Base-by-base conservation (phyloP, 192 early-diverging fungal genomes). In the Coemansia sp. region DNA sequence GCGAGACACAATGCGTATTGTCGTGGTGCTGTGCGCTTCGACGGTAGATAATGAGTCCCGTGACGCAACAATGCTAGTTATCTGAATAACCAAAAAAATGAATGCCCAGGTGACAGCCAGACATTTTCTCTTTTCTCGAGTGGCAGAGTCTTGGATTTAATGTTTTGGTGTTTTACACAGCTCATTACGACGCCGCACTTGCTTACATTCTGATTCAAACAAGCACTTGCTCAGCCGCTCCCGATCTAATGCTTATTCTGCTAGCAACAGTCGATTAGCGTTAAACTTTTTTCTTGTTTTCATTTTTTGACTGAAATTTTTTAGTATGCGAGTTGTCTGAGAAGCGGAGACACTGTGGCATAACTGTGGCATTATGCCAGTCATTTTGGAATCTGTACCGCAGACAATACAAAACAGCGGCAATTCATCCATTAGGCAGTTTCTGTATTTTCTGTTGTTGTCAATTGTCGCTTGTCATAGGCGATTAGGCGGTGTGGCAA, bases 171-270 rank as follows among this genome's bases (percentile, higher is more conserved):
- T 37, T 56, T 56, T 20, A 37, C 19, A 12, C 29, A 37, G 54
- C 37, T 56, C 54, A 56, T 56, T 56, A 56, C 29, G 29, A 37
- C 54, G 54, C 54, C 54, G 54, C 54, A 56, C n/a, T 8, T 10
- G 18, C 35, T 56, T 56, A 55, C 18, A 29, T 27, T 23, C n/a
- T 27, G 24, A 35, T 16, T 56, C 29, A 56, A 56, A 10, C 35
- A 37, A 56, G 19, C 18, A 13, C 18, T 32, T 37, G 18, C 48
- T 49, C 48, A 56, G 54, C 54, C 54, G 22, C 52, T 18, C 35
- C 20, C 54, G 54, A 56, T 56, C 54, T 56, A n/a, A 27, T 32
- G 53, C 53, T 29, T 54, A 23, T 24, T 54, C 26, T 54, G 19
- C 29, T 7, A 24, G 27, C 12, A 45, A 13, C 26, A 14, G 52